Conservation (phyloP, 345 rosid species). For the Limnanthes douglasii region DNA sequence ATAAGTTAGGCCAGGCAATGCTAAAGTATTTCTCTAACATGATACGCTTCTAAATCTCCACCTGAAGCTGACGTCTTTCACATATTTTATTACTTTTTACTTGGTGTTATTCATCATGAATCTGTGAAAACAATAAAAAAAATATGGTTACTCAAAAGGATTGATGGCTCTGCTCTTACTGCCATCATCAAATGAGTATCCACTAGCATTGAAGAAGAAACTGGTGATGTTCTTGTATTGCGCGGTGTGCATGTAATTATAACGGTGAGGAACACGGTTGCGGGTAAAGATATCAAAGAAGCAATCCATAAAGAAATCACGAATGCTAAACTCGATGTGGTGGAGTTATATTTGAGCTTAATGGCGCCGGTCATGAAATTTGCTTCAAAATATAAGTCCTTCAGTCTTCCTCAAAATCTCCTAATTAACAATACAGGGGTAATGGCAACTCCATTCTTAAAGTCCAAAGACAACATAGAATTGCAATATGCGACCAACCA, state of each 20-base stretch:
- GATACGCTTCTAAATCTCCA: too few relatives aligned
- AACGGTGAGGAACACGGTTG: slow-evolving; percentile 17
- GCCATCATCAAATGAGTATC: too few relatives aligned
- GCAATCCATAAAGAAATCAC: slow-evolving; percentile 19
- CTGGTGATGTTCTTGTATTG: slow-evolving; percentile 28
- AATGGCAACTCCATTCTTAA: slow-evolving; percentile 41
- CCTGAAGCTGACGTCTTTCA: too few relatives aligned
- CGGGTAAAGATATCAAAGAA: slow-evolving; percentile 17
- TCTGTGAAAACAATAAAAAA: too few relatives aligned
- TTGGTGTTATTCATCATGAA: too few relatives aligned
- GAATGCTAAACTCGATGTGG: slow-evolving; percentile 17
- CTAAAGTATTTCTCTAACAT: too few relatives aligned
- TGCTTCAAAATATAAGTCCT: slow-evolving; percentile 24
- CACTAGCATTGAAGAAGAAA: slow-evolving; percentile 27
- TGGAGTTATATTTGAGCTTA: slow-evolving; percentile 26
- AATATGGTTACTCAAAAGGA: too few relatives aligned
- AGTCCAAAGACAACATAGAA: slow-evolving; percentile 34
- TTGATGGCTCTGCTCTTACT: too few relatives aligned
- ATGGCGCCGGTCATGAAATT: slow-evolving; percentile 22
- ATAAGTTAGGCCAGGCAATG: too few relatives aligned
- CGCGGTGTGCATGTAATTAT: slow-evolving; percentile 29
- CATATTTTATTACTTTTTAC: too few relatives aligned
- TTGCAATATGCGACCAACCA: slow-evolving; percentile 50
- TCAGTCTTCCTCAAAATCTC: slow-evolving; percentile 28
- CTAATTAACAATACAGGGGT: slow-evolving; percentile 55